phyloP scores from a whole-genome alignment of 139 green algal species.

The Nannochloris sp. region DNA sequence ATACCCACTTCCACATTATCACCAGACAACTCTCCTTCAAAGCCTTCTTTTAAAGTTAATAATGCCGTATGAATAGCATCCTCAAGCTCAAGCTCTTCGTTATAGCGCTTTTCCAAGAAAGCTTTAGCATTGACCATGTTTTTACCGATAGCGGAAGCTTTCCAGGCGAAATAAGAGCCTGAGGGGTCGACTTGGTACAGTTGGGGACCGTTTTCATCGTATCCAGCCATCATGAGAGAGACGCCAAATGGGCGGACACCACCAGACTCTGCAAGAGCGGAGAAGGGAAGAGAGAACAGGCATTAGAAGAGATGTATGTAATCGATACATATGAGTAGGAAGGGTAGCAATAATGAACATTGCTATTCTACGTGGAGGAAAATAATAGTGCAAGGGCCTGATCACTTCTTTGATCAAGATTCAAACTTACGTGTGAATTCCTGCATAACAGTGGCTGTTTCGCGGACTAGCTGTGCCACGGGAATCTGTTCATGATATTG shows the following conservation, averaged over 20 bases:
- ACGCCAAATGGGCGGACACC: conserved; percentile 97
- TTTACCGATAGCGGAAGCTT: conserved; percentile 96
- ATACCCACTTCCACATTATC: conserved; percentile 86
- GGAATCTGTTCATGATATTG: conserved; percentile 96
- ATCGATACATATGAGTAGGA: not conserved
- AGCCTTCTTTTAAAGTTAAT: conserved; percentile 97
- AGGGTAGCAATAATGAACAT: not conserved
- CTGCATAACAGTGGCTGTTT: conserved; percentile 98
- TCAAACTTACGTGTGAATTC: conserved; percentile 92
- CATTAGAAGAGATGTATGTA: not conserved
- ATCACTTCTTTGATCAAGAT: not conserved
- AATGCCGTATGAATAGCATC: conserved; percentile 97
- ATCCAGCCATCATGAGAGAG: conserved; percentile 92
- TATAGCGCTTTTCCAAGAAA: conserved; percentile 92
- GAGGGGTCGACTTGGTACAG: conserved; percentile 97
- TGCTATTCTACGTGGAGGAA: conserved; percentile 8
- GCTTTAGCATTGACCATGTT: conserved; percentile 97
- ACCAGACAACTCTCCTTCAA: conserved; percentile 86
- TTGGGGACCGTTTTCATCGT: conserved; percentile 91
- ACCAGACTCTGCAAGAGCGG: conserved; percentile 63
- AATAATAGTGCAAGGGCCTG: not conserved
- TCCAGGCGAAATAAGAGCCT: conserved; percentile 97
- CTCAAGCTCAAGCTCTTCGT: conserved; percentile 96
- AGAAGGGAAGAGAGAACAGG: no score
- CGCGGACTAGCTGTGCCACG: conserved; percentile 91